Evolutionary conservation across 345 rosid species (phyloP).

Genomic region (Aurinia saxatilis): DNA sequence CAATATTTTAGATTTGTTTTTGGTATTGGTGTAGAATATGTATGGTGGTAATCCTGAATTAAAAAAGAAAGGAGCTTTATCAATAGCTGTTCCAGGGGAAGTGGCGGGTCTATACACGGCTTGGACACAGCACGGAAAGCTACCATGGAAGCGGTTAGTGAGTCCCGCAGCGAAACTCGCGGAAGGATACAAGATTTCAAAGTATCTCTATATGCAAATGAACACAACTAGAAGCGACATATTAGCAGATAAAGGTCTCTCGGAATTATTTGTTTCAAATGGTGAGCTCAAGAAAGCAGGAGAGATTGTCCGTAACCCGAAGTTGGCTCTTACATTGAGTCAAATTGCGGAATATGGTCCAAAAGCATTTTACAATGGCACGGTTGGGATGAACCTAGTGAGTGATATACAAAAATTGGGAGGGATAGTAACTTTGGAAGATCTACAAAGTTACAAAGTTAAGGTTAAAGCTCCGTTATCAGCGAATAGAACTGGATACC

Average conservation of each 20-base stretch:
- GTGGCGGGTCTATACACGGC: constrained; percentile 44
- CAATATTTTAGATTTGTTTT: not conserved
- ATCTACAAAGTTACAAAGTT: constrained; percentile 38
- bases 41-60: constrained; percentile 30
- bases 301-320: constrained; percentile 30
- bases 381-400: constrained; percentile 32
- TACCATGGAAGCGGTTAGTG: constrained; percentile 43
- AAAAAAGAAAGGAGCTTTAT: constrained; percentile 36
- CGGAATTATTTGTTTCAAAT: constrained; percentile 25
- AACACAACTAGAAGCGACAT: constrained; percentile 16
- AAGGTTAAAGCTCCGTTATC: constrained; percentile 31
- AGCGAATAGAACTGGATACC: constrained; percentile 29
- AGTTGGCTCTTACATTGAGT: constrained; percentile 34
- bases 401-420: constrained; percentile 36
- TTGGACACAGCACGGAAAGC: constrained; percentile 43
- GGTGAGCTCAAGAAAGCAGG: constrained; percentile 38
- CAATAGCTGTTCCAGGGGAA: constrained; percentile 49
- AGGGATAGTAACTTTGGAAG: constrained; percentile 45
- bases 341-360: constrained; percentile 28
- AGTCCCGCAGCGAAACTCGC: constrained; percentile 42
- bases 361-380: constrained; percentile 45
- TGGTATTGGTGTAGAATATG: constrained; percentile 42
- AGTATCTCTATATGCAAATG: constrained; percentile 41
- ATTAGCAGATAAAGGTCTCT: constrained; percentile 43
- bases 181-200: constrained; percentile 32